Evolutionary conservation across 306 rosid species (phyloP).

Genomic region (Phaseolus lunatus): DNA sequence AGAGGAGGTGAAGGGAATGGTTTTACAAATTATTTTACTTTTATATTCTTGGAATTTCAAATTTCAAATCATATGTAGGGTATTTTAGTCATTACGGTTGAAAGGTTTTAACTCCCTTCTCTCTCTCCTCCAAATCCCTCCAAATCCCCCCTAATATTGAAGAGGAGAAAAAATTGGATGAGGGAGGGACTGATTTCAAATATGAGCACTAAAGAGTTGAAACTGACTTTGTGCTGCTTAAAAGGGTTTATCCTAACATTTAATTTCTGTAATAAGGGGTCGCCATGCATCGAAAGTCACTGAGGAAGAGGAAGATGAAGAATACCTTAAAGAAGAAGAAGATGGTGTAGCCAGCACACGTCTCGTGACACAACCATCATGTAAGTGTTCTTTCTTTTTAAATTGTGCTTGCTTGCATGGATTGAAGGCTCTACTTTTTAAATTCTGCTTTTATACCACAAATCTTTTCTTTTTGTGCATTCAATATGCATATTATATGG

Average conservation of each 20-base stretch:
- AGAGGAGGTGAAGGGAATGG: not conserved
- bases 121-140: too few species aligned
- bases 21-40: not conserved
- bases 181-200: too few species aligned
- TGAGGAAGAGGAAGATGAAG: constrained; percentile 99
- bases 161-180: too few species aligned
- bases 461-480: not conserved
- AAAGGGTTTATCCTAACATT: constrained; percentile 26
- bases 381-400: constrained; percentile 52
- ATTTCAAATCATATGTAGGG: not conserved
- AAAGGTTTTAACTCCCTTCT: not conserved
- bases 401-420: constrained; percentile 10
- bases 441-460: not conserved
- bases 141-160: too few species aligned
- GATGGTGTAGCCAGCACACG: constrained; percentile 84
- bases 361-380: constrained; percentile 87
- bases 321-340: constrained; percentile 94
- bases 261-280: constrained; percentile 63
- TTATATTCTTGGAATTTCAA: not conserved
- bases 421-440: not conserved
- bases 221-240: constrained; percentile 18
- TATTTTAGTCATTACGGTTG: not conserved
- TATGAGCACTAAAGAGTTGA: not conserved
- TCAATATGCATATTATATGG: not conserved
- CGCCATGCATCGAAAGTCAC: constrained; percentile 98